These are phyloP conservation scores for Prunus yedoensis DNA, from an alignment of 331 rosid species.

Conservation along the genomic window DNA sequence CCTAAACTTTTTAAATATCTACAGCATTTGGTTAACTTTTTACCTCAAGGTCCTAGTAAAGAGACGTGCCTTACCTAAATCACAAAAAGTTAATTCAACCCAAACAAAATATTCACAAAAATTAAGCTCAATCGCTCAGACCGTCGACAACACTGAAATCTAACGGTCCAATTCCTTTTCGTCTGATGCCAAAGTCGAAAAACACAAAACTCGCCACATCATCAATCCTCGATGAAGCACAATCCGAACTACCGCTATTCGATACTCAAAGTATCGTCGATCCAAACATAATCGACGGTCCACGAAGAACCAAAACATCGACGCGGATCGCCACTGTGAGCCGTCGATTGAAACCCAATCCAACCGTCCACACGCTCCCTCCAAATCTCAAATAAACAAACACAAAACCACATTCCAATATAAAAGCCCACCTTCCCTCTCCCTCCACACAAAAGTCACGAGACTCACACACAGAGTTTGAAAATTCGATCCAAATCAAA, in stretches of 20 bases:
- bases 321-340: neutral
- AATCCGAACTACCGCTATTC: no score
- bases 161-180: neutral
- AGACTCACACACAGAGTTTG: no score
- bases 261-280: neutral
- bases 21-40: no score
- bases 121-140: neutral
- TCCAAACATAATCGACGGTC: neutral
- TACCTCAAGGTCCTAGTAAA: no score
- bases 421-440: neutral
- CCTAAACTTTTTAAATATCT: no score
- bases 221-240: neutral
- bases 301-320: neutral
- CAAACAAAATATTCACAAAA: no score
- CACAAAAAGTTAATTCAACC: neutral
- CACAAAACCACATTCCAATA: neutral
- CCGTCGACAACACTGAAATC: neutral
- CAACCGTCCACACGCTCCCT: neutral
- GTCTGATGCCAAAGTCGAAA: neutral
- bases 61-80: no score
- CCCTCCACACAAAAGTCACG: no score
- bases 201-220: neutral
- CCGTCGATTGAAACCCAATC: constrained; percentile 10
- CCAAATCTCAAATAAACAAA: constrained; percentile 1
- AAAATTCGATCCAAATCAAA: neutral